These are phyloP conservation scores for Yamadazyma epiphylla DNA, from an alignment of 1,139 yeast genomes.

Conservation along the genomic window DNA sequence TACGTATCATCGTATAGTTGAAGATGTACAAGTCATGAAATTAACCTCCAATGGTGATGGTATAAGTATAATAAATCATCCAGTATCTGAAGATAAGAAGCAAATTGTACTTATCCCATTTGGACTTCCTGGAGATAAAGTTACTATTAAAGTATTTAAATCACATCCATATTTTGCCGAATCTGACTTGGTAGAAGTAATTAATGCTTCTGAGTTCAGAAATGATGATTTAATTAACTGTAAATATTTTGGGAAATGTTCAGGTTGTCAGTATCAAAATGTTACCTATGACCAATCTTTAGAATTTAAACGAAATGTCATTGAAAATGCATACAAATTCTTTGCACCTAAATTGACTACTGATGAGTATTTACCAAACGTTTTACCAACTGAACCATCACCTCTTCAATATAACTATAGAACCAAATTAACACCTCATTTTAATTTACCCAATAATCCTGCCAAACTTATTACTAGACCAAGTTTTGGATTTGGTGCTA, in stretches of 20 bases:
- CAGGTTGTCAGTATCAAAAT: slow-evolving; percentile 93
- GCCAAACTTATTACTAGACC: slow-evolving; percentile 49
- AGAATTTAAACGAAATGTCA: slow-evolving; percentile 66
- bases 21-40: slow-evolving; percentile 52
- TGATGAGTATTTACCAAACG: slow-evolving; percentile 46
- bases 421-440: slow-evolving; percentile 94
- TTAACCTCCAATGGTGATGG: slow-evolving; percentile 83
- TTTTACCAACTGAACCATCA: slow-evolving; percentile 69
- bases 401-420: slow-evolving; percentile 77
- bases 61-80: slow-evolving; percentile 58
- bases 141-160: slow-evolving; percentile 65
- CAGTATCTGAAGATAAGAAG: slow-evolving; percentile 34
- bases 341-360: slow-evolving; percentile 53
- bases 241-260: slow-evolving; percentile 45
- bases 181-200: slow-evolving; percentile 63
- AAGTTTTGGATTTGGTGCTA: slow-evolving; percentile 83
- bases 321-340: slow-evolving; percentile 75
- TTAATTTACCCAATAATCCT: slow-evolving; percentile 66
- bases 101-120: slow-evolving; percentile 72
- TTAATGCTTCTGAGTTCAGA: slow-evolving; percentile 40
- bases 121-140: slow-evolving; percentile 82
- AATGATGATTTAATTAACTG: slow-evolving; percentile 48
- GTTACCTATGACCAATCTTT: slow-evolving; percentile 71
- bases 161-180: slow-evolving; percentile 76
- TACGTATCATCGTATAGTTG: slow-evolving; percentile 57